Percentiles rank a stretch among this genome's conserved stretches.
Conservation (phyloP, 2,329 filamentous ascomycete genomes). For the Exophiala lecanii-corni region DNA sequence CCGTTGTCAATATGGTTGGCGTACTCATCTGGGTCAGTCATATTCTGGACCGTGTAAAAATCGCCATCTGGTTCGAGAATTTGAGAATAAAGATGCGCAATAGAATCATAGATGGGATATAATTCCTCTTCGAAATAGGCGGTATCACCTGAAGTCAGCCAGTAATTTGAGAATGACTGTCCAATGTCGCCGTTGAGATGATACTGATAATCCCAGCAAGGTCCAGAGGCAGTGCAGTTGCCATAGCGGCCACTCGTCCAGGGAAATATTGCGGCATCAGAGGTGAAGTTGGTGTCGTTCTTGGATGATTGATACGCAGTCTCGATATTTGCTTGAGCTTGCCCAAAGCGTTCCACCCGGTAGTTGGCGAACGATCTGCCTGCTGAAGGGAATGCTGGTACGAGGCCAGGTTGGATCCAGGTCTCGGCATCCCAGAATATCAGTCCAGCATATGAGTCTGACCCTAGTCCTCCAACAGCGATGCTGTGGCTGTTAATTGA, state of each 20-base stretch:
- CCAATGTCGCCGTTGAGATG: slow-evolving; percentile 66
- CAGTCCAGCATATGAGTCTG: slow-evolving; percentile 62
- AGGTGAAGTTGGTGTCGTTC: slow-evolving; percentile 54
- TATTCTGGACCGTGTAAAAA: slow-evolving; percentile 52
- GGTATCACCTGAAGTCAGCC: slow-evolving; percentile 55
- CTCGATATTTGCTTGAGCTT: slow-evolving; percentile 58
- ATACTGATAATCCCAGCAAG: slow-evolving; percentile 68
- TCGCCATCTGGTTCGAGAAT: slow-evolving; percentile 57
- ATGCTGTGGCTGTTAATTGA: slow-evolving; percentile 59
- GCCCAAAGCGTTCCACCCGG: slow-evolving; percentile 53
- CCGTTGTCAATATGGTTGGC: slow-evolving; percentile 63
- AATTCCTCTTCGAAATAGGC: slow-evolving; percentile 51
- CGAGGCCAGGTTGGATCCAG: slow-evolving; percentile 65
- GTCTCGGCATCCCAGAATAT: slow-evolving; percentile 65
- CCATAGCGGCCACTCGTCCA: slow-evolving; percentile 66
- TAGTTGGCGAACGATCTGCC: slow-evolving; percentile 62
- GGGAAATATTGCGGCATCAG: slow-evolving; percentile 58
- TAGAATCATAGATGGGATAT: slow-evolving; percentile 60
- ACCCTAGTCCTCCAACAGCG: slow-evolving; percentile 62
- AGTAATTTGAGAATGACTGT: slow-evolving; percentile 58
- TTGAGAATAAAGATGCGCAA: slow-evolving; percentile 59
- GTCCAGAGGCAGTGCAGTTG: slow-evolving; percentile 61
- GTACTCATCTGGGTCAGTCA: slow-evolving; percentile 70
- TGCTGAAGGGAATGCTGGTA: slow-evolving; percentile 58
- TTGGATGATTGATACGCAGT: slow-evolving; percentile 55